phyloP scores from a whole-genome alignment of 148 eudicot species.

The Vaccinium myrtillus region DNA sequence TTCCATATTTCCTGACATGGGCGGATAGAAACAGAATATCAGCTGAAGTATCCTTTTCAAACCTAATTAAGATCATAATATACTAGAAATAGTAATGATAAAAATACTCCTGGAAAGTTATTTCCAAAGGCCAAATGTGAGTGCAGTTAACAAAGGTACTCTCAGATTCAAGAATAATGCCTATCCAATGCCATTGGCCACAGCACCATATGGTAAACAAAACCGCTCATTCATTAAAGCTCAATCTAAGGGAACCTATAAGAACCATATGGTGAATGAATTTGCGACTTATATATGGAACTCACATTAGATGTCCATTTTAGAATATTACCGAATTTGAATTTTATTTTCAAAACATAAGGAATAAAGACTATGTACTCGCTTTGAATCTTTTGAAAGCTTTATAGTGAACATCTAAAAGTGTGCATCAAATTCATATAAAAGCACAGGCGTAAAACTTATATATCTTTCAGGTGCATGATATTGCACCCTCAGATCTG shows the following conservation, averaged over 20 bases:
- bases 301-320: not conserved
- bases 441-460: not conserved
- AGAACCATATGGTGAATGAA: not conserved
- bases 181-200: not conserved
- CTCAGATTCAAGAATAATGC: not conserved
- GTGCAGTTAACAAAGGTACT: not conserved
- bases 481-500: not conserved
- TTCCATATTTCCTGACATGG: slow-evolving; percentile 88
- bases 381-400: not conserved
- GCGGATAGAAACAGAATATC: not conserved
- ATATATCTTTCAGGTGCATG: too few relatives aligned
- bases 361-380: not conserved
- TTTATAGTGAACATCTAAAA: not conserved
- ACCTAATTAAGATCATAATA: not conserved
- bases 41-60: not conserved
- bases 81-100: not conserved
- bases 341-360: not conserved
- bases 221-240: not conserved
- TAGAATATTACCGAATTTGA: not conserved
- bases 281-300: not conserved
- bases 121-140: not conserved
- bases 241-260: not conserved
- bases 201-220: not conserved
- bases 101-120: not conserved
- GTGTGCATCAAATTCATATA: not conserved